Conservation (phyloP, 805 yeast genomes). For the Hanseniaspora lindneri region DNA sequence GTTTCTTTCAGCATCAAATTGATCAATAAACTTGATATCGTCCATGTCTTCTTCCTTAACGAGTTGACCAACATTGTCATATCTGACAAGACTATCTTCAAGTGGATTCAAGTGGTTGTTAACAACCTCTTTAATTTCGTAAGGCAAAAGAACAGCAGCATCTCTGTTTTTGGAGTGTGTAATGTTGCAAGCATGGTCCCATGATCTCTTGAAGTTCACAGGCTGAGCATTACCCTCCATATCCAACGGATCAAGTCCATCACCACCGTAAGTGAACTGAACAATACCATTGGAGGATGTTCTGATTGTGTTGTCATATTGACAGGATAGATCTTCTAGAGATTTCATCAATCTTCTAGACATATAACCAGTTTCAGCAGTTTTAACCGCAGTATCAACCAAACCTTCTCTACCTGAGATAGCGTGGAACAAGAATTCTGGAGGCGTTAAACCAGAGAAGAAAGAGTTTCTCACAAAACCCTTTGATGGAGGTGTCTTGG, state of each 20-base stretch:
- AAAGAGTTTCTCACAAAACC: constrained; percentile 96
- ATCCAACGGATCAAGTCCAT: constrained; percentile 93
- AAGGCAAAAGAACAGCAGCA: constrained; percentile 55
- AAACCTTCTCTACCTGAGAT: constrained; percentile 99
- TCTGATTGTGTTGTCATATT: constrained; percentile 87
- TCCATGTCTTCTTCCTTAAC: constrained; percentile 36
- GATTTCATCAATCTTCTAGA: constrained; percentile 97
- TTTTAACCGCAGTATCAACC: constrained; percentile 97
- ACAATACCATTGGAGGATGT: constrained; percentile 94
- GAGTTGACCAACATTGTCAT: constrained; percentile 57
- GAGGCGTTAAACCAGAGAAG: constrained; percentile 86
- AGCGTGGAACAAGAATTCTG: constrained; percentile 95
- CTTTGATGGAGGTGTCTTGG: constrained; percentile 94
- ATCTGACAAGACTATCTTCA: constrained; percentile 47
- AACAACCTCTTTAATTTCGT: constrained; percentile 46
- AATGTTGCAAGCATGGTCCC: constrained; percentile 81
- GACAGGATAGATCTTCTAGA: constrained; percentile 85
- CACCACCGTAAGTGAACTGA: constrained; percentile 97
- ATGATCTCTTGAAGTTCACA: constrained; percentile 81
- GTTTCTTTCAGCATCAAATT: constrained; percentile 73
- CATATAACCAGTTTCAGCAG: constrained; percentile 98
- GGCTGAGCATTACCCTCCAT: constrained; percentile 99
- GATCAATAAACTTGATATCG: constrained; percentile 61
- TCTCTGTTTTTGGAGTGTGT: constrained; percentile 40
- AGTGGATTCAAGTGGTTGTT: constrained; percentile 49